Base-by-base conservation (phyloP, 176 grass and related monocot species). In the Zoysia japonica region DNA sequence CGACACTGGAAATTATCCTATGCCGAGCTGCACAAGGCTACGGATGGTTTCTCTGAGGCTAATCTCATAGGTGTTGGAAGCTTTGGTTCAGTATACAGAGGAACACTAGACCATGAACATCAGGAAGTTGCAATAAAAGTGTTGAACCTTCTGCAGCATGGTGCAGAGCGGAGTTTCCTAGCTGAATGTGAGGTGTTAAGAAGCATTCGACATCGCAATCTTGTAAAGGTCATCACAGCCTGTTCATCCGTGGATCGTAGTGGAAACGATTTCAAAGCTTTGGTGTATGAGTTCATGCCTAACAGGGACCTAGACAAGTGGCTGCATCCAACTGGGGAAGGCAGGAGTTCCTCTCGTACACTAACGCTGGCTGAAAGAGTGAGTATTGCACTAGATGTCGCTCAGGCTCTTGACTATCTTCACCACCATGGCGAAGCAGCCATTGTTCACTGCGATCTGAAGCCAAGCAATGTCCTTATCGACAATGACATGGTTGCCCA, bases 241-340 rank as follows among this genome's bases (percentile, higher is more conserved):
- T 89, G 82, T 69, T 85, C 63, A 3, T 80, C 75, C 28, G 46
- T 77, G 19, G 82, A 89, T 63, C 50, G 9, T n/a, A 67, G 47
- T 16, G 87, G 87, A 11, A 3, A 81, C 65, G 87, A 89, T 80
- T 89, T 89, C 48, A 89, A 87, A 55, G 85, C 85, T 36, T 52
- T 87, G 67, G 85, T 87, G 11, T 76, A 81, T 2, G 85, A 82
- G 50, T 87, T 81, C 78, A 87, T 87, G 85, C 85, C 85, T 68
- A 80, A 87, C 45, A 65, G 85, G 7, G 83, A 70, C 50, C 35
- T 88, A 8, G 59, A 86, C 42, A 48, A 47, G 39, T 89, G 87
- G 87, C 50, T 89, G 12, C 76, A 85, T 75, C 67, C 47, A 61
- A 38, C 16, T 36, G 42, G 11, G 17, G 63, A 78, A 44, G 76